phyloP scores from a whole-genome alignment of 2,329 filamentous ascomycete species.

The Magnaporthiopsis incrustans region DNA sequence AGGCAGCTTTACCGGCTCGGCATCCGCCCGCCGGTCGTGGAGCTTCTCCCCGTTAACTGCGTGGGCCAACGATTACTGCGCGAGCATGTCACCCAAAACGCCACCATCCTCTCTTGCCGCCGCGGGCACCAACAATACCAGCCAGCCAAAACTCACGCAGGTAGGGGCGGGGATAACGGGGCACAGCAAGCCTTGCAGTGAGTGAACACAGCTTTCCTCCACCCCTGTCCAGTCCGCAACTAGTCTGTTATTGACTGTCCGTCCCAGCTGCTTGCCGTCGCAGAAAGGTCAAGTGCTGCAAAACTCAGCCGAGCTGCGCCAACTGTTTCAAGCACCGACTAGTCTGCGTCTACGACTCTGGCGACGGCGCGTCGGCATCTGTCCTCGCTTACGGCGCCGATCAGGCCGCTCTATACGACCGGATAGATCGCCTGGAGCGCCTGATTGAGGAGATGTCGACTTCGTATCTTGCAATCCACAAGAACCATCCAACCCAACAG shows the following conservation, averaged over 20 bases:
- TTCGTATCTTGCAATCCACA: not conserved
- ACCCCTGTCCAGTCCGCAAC: not conserved
- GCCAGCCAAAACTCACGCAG: not conserved
- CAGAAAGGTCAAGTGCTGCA: slow-evolving; percentile 3
- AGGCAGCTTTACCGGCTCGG: not conserved
- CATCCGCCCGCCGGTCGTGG: too few relatives aligned
- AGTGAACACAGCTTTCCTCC: not conserved
- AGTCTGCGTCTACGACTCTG: slow-evolving; percentile 2
- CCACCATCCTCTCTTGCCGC: not conserved
- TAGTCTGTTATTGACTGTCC: not conserved
- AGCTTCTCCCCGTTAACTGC: not conserved
- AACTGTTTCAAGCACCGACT: slow-evolving; percentile 3
- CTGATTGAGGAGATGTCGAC: not conserved
- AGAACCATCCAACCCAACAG: not conserved
- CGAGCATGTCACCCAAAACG: not conserved
- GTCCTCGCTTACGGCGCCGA: not conserved
- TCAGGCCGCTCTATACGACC: not conserved
- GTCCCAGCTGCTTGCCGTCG: not conserved
- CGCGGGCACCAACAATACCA: not conserved
- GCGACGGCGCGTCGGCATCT: not conserved
- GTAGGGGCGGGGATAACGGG: not conserved
- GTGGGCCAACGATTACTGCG: not conserved
- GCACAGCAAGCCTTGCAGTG: not conserved
- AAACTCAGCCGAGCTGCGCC: not conserved
- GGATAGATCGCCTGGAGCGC: slow-evolving; percentile 4